Percentiles rank a stretch among this genome's conserved stretches.
These are phyloP conservation scores for Pilatotrama ljubarskyi DNA, from an alignment of 768 basidiomycete species.

Conservation along the genomic window DNA sequence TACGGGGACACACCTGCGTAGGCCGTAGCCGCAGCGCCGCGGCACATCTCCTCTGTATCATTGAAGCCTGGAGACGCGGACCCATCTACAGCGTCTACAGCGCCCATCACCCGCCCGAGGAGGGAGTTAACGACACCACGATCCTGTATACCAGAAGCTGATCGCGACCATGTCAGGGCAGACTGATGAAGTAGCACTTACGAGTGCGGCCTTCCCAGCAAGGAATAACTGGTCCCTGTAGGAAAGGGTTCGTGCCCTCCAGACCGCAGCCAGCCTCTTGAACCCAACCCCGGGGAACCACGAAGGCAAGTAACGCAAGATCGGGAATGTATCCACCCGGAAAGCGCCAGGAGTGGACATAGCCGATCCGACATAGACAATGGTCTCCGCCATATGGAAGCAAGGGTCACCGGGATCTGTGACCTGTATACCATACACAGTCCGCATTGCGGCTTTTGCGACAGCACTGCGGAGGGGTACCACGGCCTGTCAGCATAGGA, in stretches of 20 bases:
- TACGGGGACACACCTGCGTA: slow-evolving; percentile 5
- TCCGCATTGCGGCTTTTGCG: slow-evolving; percentile 41
- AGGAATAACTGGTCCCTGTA: slow-evolving; percentile 65
- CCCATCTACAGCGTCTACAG: neutral
- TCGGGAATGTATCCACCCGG: slow-evolving; percentile 30
- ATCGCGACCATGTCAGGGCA: too few relatives aligned
- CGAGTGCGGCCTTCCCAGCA: slow-evolving; percentile 56
- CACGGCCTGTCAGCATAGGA: too few relatives aligned
- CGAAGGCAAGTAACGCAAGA: slow-evolving; percentile 53
- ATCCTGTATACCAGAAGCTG: neutral
- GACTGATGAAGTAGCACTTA: slow-evolving; percentile 25
- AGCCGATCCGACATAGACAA: slow-evolving; percentile 4
- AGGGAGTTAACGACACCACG: neutral
- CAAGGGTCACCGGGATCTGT: slow-evolving; percentile 39
- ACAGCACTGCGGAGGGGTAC: slow-evolving; percentile 51
- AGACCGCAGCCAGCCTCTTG: slow-evolving; percentile 56
- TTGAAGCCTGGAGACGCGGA: neutral
- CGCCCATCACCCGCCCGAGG: neutral
- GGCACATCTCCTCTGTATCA: neutral
- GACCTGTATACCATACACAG: slow-evolving; percentile 43
- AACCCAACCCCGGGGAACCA: slow-evolving; percentile 74
- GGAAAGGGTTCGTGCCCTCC: slow-evolving; percentile 66
- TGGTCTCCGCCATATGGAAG: slow-evolving; percentile 4
- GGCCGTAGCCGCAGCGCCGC: slow-evolving; percentile 4
- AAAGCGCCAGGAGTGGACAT: slow-evolving; percentile 12